Evolutionary conservation across 139 green algal species (phyloP).

Genomic region (Chlorella sp.): DNA sequence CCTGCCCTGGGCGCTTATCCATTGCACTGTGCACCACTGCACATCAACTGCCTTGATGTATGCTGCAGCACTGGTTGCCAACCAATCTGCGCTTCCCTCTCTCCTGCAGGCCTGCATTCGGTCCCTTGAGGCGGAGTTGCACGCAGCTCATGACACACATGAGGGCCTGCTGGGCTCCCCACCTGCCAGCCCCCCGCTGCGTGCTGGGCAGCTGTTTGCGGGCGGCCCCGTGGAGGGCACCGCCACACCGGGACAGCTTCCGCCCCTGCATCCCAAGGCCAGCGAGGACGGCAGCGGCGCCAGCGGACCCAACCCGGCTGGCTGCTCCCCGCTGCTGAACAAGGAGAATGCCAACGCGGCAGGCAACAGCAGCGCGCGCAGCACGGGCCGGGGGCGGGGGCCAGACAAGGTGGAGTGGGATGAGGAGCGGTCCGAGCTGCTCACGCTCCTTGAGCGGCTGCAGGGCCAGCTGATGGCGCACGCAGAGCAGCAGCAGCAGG

Average conservation of each 20-base stretch:
- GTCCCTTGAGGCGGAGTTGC: conserved; percentile 3
- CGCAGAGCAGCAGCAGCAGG: conserved; percentile 14
- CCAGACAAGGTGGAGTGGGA: conserved; percentile 1
- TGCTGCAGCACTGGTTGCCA: background rate
- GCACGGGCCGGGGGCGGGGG: background rate
- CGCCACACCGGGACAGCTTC: background rate
- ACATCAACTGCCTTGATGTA: background rate
- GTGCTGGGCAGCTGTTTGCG: background rate
- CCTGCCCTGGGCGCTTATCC: no score
- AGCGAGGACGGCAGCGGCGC: background rate
- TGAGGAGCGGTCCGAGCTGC: conserved; percentile 31
- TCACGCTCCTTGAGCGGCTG: conserved; percentile 28
- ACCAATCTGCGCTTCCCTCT: background rate
- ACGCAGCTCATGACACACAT: no score
- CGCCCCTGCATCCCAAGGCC: background rate
- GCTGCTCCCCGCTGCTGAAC: background rate
- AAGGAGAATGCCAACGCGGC: conserved; percentile 23
- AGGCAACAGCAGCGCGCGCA: background rate
- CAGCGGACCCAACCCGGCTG: background rate
- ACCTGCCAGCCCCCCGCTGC: background rate
- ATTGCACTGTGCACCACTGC: background rate
- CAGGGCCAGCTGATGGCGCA: conserved; percentile 20
- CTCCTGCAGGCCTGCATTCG: conserved; percentile 6
- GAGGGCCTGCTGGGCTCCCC: background rate
- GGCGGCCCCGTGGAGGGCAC: background rate